phyloP scores from a whole-genome alignment of 169 alveolate genomes.

The Plasmodium gallinaceum region DNA sequence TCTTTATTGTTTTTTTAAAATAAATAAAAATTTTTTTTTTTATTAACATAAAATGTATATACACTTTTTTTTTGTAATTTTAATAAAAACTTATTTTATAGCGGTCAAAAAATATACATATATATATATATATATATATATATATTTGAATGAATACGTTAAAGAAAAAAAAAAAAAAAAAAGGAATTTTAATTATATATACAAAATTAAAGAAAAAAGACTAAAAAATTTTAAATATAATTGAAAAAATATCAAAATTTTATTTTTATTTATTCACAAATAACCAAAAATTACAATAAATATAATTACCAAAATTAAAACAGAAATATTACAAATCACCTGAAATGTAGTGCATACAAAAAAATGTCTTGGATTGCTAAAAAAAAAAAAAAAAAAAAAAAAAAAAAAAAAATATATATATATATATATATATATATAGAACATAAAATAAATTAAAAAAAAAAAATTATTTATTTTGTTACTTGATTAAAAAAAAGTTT shows the following conservation, averaged over 20 bases:
- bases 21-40: no score
- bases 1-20: no score
- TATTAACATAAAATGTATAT: not conserved
- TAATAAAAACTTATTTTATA: not conserved
- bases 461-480: not conserved
- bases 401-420: slow-evolving; percentile 14
- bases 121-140: no score
- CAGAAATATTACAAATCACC: slow-evolving; percentile 32
- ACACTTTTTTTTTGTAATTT: not conserved
- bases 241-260: not conserved
- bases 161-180: no score
- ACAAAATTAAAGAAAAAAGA: not conserved
- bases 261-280: not conserved
- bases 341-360: slow-evolving; percentile 43
- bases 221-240: not conserved
- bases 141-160: no score
- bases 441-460: not conserved
- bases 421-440: slow-evolving; percentile 65
- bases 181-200: no score
- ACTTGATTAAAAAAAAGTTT: slow-evolving; percentile 25
- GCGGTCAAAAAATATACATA: not conserved
- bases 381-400: slow-evolving; percentile 6
- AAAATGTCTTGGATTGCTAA: slow-evolving; percentile 12
- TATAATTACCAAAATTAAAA: slow-evolving; percentile 25
- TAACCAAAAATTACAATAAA: slow-evolving; percentile 34